Evolutionary conservation across 331 rosid genomes (phyloP), one percentile per base, ranked within the genome.

Genomic region (Phaseolus coccineus): DNA sequence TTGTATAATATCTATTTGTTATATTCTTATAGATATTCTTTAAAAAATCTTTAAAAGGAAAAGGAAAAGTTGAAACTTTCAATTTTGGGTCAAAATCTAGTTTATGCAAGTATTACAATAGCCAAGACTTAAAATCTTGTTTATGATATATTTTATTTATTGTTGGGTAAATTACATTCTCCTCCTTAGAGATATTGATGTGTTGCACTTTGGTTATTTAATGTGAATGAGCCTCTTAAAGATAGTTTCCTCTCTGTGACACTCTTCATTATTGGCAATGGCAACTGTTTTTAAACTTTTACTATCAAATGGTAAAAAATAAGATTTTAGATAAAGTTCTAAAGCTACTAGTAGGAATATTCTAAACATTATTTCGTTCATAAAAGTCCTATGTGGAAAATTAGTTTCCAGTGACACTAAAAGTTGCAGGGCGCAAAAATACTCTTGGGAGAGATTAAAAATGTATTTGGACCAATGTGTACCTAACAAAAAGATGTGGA

Each of bases 41-140:
- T 74, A 66, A 56, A 56, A 53, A 58, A 67, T 73, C 81, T 57
- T 44, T 73, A 30, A 61, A 37, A 68, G 76, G 79, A 74, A 73
- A 74, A 61, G 48, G 3, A 63, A 46, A 31, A 19, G 69, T 78
- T 74, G 69, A 71, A 71, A 62, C 24, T 70, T 59, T 69, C 55
- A 68, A 35, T 52, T 52, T 59, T 27, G 78, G 78, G 35, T 80
- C 48, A 73, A 48, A 37, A 42, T 77, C 51, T 65, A 39, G 16
- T 71, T 68, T 58, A 63, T 62, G 11, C 11, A 15, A 61, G 51
- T 52, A 61, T 24, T 73, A 42, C 14, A 48, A 31, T 62, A 62
- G 25, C 47, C 51, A 39, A 58, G 59, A 25, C 51, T 65, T 70
- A 16, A 12, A 59, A 51, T 51, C 74, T 65, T 52, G 52, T 70